Evolutionary conservation across 2,329 filamentous ascomycete species (phyloP).

Genomic region (Scytalidium sp.): DNA sequence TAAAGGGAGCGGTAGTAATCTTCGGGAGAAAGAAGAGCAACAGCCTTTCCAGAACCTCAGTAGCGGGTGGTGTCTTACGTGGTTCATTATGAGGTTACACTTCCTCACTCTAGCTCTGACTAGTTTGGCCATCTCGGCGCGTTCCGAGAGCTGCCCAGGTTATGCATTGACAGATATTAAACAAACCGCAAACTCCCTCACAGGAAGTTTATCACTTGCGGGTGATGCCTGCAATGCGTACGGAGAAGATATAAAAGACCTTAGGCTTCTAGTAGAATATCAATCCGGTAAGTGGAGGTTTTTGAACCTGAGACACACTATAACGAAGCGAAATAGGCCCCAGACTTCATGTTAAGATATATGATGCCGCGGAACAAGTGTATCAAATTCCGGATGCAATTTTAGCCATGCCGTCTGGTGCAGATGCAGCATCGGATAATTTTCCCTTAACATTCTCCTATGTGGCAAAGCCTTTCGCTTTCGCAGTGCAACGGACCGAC

Average conservation of each 20-base stretch:
- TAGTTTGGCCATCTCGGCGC: background rate
- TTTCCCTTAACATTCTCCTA: conserved; percentile 47
- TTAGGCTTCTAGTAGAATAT: conserved; percentile 58
- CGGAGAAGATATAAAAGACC: conserved; percentile 50
- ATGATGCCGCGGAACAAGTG: conserved; percentile 65
- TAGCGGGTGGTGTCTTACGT: background rate
- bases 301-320: background rate
- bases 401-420: conserved; percentile 41
- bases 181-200: background rate
- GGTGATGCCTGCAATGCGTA: conserved; percentile 55
- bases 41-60: background rate
- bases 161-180: background rate
- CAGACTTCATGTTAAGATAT: conserved; percentile 73
- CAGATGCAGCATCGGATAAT: conserved; percentile 15
- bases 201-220: conserved; percentile 52
- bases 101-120: background rate
- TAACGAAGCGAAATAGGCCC: conserved; percentile 40
- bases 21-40: background rate
- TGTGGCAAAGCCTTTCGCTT: conserved; percentile 58
- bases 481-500: conserved; percentile 49
- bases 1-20: too few relatives aligned
- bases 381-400: conserved; percentile 73
- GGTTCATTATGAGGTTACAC: background rate
- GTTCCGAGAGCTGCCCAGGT: background rate
- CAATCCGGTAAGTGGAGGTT: conserved; percentile 44